Percentiles rank a stretch among this genome's conserved stretches.
These are phyloP conservation scores for Penicillium bialowiezense DNA, from an alignment of 495 filamentous ascomycete species.

Conservation along the genomic window DNA sequence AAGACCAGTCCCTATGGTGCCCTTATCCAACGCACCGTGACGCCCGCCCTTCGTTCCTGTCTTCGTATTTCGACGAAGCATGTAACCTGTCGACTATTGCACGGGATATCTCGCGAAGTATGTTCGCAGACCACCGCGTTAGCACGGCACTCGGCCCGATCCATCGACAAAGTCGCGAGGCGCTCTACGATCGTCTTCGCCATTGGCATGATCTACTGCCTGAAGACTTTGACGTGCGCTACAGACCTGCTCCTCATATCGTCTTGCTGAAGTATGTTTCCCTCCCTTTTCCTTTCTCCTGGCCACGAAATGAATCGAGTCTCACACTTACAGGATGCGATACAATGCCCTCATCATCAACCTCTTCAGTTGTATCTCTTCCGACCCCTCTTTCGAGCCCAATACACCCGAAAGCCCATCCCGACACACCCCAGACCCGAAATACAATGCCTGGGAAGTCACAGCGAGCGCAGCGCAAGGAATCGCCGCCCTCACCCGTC, in stretches of 20 bases:
- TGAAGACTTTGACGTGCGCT: conserved; percentile 20
- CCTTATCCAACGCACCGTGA: conserved; percentile 41
- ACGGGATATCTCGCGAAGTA: conserved; percentile 38
- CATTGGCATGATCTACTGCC: conserved; percentile 37
- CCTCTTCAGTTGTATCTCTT: conserved; percentile 34
- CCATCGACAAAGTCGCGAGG: conserved; percentile 27
- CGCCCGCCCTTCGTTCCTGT: conserved; percentile 28
- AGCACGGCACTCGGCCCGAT: conserved; percentile 1
- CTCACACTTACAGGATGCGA: conserved; percentile 31
- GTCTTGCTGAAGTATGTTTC: conserved; percentile 32
- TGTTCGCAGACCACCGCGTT: conserved; percentile 26
- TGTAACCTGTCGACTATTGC: conserved; percentile 42
- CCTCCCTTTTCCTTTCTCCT: background rate
- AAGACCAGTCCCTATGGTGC: conserved; percentile 28
- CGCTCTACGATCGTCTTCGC: conserved; percentile 30
- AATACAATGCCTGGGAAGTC: conserved; percentile 23
- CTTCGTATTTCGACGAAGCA: conserved; percentile 39
- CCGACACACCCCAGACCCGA: conserved; percentile 19
- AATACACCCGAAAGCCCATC: conserved; percentile 36
- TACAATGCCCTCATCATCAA: conserved; percentile 39
- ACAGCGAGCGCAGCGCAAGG: conserved; percentile 28
- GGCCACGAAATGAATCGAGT: background rate
- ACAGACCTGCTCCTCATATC: conserved; percentile 35
- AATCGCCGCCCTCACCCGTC: conserved; percentile 32
- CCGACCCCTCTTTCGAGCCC: conserved; percentile 21